phyloP scores from a whole-genome alignment of 768 basidiomycete species.

The Russula sp. region DNA sequence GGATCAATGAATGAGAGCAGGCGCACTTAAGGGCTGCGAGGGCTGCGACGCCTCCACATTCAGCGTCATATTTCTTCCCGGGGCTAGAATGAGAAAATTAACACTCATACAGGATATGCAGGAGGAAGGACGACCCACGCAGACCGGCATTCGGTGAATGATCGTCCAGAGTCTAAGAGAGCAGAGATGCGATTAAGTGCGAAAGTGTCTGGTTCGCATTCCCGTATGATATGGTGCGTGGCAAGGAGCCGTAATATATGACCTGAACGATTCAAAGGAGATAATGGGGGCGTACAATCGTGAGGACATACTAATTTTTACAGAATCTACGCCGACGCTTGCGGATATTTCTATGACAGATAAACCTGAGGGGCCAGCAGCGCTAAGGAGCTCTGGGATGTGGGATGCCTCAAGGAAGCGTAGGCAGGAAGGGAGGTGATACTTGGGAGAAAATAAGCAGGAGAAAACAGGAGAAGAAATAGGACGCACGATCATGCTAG shows the following conservation, averaged over 20 bases:
- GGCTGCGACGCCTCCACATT: slow-evolving; percentile 60
- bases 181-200: slow-evolving; percentile 65
- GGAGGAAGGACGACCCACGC: slow-evolving; percentile 33
- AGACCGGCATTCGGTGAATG: slow-evolving; percentile 41
- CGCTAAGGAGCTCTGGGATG: slow-evolving; percentile 61
- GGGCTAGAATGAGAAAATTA: slow-evolving; percentile 35
- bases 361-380: slow-evolving; percentile 49
- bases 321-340: slow-evolving; percentile 37
- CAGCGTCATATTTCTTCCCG: slow-evolving; percentile 53
- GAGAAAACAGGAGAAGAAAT: background rate
- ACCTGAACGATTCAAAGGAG: slow-evolving; percentile 35
- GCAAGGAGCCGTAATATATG: slow-evolving; percentile 72
- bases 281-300: background rate
- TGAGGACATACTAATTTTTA: slow-evolving; percentile 45
- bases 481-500: slow-evolving; percentile 54
- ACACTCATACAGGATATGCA: background rate
- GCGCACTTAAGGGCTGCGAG: slow-evolving; percentile 64
- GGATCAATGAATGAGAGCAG: background rate
- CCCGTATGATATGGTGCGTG: slow-evolving; percentile 69
- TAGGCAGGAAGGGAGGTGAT: slow-evolving; percentile 69
- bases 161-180: slow-evolving; percentile 62
- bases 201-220: slow-evolving; percentile 66
- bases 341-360: slow-evolving; percentile 40
- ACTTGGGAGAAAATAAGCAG: slow-evolving; percentile 35
- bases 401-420: slow-evolving; percentile 69